Evolutionary conservation across 2,329 filamentous ascomycete species (phyloP), one percentile per base, ranked within the genome.

Genomic region (Epichloe festucae): DNA sequence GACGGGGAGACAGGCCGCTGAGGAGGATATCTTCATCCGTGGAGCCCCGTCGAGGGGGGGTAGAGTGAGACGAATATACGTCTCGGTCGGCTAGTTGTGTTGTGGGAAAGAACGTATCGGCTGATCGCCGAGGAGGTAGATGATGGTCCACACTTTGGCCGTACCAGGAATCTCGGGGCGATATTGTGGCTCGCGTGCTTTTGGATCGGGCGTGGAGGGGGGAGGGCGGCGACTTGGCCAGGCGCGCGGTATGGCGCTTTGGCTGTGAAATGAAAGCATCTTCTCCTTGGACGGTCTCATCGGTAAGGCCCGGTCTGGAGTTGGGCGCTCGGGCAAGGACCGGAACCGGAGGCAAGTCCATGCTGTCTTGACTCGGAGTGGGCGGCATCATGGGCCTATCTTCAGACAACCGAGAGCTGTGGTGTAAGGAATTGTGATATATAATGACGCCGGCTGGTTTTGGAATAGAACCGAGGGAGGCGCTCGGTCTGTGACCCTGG

Each of bases 321-420:
- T 84, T 84, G 12, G 81, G 80, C 6, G 81, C 81, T 46, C 74
- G 70, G 12, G 79, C 79, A 31, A 80, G 67, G 10, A 81, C 73
- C 1, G 78, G 73, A 3, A 75, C 68, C 23, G 68, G 65, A 1
- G 75, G 74, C 7, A 72, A 48, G 40, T 76, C 74, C 46, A 74
- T 59, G 58, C 72, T 74, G 51, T 65, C 65, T 58, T 70, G 70
- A 54, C 65, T 60, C 31, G 62, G 56, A 31, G 65, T 67, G 46
- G 70, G 63, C 3, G 57, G 59, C 31, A 56, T 56, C 38, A 58
- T 58, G n/a, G 63, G 58, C 43, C 62, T 56, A 42, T 66, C 64
- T 46, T 65, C 62, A 8, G 60, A 64, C 15, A 56, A 46, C 41
- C 61, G 58, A 12, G 56, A 49, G 41, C 54, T 52, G 35, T 54